Conservation (phyloP, 176 grass and related monocot genomes). For the Tillandsia fasciculata region DNA sequence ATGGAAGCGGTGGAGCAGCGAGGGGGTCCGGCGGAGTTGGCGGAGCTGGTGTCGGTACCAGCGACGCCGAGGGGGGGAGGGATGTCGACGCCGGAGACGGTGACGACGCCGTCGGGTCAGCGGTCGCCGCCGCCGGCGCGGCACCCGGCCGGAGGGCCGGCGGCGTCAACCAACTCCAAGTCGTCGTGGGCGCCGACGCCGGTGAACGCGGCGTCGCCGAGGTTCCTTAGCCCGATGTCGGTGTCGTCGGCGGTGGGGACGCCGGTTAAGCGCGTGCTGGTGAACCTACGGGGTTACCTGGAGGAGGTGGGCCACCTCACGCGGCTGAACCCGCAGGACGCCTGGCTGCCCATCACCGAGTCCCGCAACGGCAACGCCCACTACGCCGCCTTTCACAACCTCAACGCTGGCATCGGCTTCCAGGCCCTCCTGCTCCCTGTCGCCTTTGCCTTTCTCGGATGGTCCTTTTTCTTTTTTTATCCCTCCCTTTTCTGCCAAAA, state of each 20-base stretch:
- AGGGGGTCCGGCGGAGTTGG: slow-evolving; percentile 29
- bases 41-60: slow-evolving; percentile 88
- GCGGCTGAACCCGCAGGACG: slow-evolving; percentile 83
- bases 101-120: slow-evolving; percentile 18
- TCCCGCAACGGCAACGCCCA: slow-evolving; percentile 81
- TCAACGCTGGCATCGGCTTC: slow-evolving; percentile 91
- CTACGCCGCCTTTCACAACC: slow-evolving; percentile 85
- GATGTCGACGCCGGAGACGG: slow-evolving; percentile 38
- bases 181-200: slow-evolving; percentile 28
- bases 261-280: slow-evolving; percentile 67
- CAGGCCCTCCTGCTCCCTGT: slow-evolving; percentile 95
- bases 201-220: slow-evolving; percentile 20
- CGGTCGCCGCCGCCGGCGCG: slow-evolving; percentile 2
- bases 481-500: neutral
- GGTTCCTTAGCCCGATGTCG: slow-evolving; percentile 32
- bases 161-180: slow-evolving; percentile 11
- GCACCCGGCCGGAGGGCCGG: neutral
- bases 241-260: slow-evolving; percentile 34
- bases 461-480: slow-evolving; percentile 25
- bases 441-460: slow-evolving; percentile 71
- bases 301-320: slow-evolving; percentile 98
- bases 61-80: slow-evolving; percentile 58
- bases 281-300: slow-evolving; percentile 79
- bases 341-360: slow-evolving; percentile 96
- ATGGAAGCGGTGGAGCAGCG: slow-evolving; percentile 9